Evolutionary conservation across 2,329 filamentous ascomycete species (phyloP), one percentile per base, ranked within the genome.

Genomic region (Aspergillus fischeri): DNA sequence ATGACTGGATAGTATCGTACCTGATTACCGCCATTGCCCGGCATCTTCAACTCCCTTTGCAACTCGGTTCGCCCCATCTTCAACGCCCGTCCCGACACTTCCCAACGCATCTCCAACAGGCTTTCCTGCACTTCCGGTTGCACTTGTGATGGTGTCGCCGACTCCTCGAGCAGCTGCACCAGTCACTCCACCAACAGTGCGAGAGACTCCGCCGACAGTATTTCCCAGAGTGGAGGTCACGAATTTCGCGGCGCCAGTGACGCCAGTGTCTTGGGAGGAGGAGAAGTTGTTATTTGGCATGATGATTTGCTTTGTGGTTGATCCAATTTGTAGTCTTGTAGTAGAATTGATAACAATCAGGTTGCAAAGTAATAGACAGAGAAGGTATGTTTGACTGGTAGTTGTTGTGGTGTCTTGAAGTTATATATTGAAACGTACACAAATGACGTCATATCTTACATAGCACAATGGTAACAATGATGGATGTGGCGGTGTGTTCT

Each of bases 91-190:
- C 5, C 82, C 82, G 7, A 83, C 65, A 61, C 78, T 81, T 7
- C 78, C 76, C 11, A 86, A 55, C 2, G 78, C 83, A 63, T 86
- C 80, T 7, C 84, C 84, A 1, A 86, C 65, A 1, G 83, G 81
- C 55, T 77, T 78, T 17, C 81, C 83, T 9, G 77, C 68, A n/a
- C 77, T 79, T 11, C 84, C 84, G 0, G 83, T 82, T 3, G 78
- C 79, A 53, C 77, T 75, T 9, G 70, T 81, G 60, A 86, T 75
- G 2, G 83, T 86, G 66, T 84, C 76, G 41, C 83, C 82, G 2
- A 86, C 50, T 5, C 83, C 83, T 10, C 81, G 78, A n/a, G 80
- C 79, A 1, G 81, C 81, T 0, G 83, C 83, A 51, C 83, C 82
- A 14, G 83, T 78, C 1, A 84, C 75, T 29, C 80, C 80, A 14